These are phyloP conservation scores for Neurospora tetraspora DNA, from an alignment of 495 filamentous ascomycete species.

Conservation along the genomic window DNA sequence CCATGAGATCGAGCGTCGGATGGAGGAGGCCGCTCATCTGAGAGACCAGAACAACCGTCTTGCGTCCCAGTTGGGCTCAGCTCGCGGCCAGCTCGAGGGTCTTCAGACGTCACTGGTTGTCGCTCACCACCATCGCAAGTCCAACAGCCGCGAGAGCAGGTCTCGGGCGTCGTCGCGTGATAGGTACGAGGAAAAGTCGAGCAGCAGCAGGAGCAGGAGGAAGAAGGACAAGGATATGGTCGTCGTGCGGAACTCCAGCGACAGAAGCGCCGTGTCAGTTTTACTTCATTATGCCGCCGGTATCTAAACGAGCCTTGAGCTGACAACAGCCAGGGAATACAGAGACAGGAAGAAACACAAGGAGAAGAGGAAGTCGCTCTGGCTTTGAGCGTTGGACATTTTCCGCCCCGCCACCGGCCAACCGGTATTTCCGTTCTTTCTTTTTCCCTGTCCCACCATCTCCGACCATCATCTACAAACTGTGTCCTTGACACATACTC, in stretches of 20 bases:
- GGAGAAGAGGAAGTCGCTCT: not conserved
- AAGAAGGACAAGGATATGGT: conserved; percentile 24
- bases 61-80: conserved; percentile 16
- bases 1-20: conserved; percentile 15
- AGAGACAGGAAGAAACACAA: not conserved
- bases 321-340: not conserved
- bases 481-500: not conserved
- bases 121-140: conserved; percentile 13
- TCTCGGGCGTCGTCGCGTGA: conserved; percentile 21
- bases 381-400: not conserved
- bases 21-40: conserved; percentile 17
- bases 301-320: conserved; percentile 9
- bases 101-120: conserved; percentile 11
- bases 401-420: not conserved
- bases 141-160: conserved; percentile 13
- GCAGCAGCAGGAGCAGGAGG: conserved; percentile 10
- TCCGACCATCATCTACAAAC: not conserved
- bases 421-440: not conserved
- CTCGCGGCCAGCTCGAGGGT: conserved; percentile 15
- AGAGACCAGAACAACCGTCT: conserved; percentile 17
- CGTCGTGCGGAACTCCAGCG: conserved; percentile 23
- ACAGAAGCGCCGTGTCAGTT: conserved; percentile 26
- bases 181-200: conserved; percentile 18
- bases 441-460: not conserved
- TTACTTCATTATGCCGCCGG: conserved; percentile 23